A percentile compares a stretch with the other conserved stretches of the same genome.
Evolutionary conservation across 2,329 filamentous ascomycete species (phyloP).

Genomic region (Talaromyces sp.): DNA sequence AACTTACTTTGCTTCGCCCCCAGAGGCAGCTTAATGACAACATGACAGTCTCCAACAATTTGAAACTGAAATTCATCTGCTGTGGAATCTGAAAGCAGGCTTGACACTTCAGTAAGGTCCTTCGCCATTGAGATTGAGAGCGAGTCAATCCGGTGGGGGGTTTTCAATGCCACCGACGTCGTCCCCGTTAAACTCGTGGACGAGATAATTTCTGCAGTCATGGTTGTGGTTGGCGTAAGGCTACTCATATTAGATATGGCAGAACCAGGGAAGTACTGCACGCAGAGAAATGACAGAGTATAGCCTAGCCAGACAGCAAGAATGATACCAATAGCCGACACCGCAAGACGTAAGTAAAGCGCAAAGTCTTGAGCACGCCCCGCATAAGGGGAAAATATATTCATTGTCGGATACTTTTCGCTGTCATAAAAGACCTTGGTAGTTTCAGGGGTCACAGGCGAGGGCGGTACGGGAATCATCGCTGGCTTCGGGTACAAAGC

Average conservation of each 20-base stretch:
- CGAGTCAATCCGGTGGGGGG: conserved; percentile 15
- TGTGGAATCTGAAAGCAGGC: conserved; percentile 20
- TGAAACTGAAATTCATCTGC: conserved; percentile 48
- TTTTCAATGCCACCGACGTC: conserved; percentile 22
- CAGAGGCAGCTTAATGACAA: conserved; percentile 48
- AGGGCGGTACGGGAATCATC: conserved; percentile 6
- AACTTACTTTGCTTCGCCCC: conserved; percentile 45
- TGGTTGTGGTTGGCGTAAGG: conserved; percentile 13
- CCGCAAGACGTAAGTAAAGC: conserved; percentile 24
- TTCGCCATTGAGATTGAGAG: conserved; percentile 19
- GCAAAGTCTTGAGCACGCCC: conserved; percentile 19
- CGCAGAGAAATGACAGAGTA: conserved; percentile 21
- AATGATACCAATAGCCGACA: conserved; percentile 23
- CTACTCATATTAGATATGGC: conserved; percentile 18
- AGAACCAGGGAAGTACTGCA: conserved; percentile 22
- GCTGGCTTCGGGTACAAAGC: conserved; percentile 18
- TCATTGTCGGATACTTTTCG: conserved; percentile 23
- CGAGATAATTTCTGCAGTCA: conserved; percentile 19
- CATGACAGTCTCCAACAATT: conserved; percentile 50
- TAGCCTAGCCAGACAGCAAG: conserved; percentile 28
- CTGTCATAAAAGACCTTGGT: conserved; percentile 16
- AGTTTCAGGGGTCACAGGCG: conserved; percentile 1
- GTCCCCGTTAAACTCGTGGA: conserved; percentile 16
- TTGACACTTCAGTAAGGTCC: conserved; percentile 21
- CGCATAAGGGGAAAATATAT: conserved; percentile 20